Conservation (phyloP, 176 grass and related monocot genomes). For the Melocanna baccifera region DNA sequence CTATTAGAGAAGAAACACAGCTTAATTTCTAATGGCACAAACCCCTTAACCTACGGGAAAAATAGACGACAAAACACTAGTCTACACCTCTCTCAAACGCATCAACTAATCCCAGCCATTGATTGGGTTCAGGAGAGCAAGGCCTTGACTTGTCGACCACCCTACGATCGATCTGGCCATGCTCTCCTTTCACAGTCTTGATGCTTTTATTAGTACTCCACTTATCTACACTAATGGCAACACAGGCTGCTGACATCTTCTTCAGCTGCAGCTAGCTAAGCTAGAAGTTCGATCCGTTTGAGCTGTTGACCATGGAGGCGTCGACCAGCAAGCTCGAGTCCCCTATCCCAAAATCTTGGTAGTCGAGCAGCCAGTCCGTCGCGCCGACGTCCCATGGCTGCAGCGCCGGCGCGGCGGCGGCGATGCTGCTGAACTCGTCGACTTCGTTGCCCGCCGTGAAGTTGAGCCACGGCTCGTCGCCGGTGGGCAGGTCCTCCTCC, state of each 20-base stretch:
- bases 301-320: constrained; percentile 42
- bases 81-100: constrained; percentile 6
- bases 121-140: background rate
- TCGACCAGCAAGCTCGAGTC: constrained; percentile 29
- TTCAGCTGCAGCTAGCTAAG: background rate
- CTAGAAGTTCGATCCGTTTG: constrained; percentile 44
- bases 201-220: constrained; percentile 22
- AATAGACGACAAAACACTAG: constrained; percentile 4
- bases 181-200: background rate
- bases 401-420: background rate
- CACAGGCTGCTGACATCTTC: constrained; percentile 36
- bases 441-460: constrained; percentile 11
- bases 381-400: constrained; percentile 43
- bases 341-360: constrained; percentile 52
- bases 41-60: background rate
- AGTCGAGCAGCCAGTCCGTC: constrained; percentile 82
- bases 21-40: constrained; percentile 18
- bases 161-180: constrained; percentile 1
- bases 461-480: constrained; percentile 56
- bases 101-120: constrained; percentile 10
- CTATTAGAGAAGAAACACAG: constrained; percentile 24
- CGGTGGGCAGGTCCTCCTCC: constrained; percentile 53
- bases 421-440: constrained; percentile 42
- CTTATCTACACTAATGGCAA: constrained; percentile 36
- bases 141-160: background rate